These are phyloP conservation scores for Malassezia pachydermatis DNA, from an alignment of 1,284 basidiomycete genomes.

Conservation along the genomic window DNA sequence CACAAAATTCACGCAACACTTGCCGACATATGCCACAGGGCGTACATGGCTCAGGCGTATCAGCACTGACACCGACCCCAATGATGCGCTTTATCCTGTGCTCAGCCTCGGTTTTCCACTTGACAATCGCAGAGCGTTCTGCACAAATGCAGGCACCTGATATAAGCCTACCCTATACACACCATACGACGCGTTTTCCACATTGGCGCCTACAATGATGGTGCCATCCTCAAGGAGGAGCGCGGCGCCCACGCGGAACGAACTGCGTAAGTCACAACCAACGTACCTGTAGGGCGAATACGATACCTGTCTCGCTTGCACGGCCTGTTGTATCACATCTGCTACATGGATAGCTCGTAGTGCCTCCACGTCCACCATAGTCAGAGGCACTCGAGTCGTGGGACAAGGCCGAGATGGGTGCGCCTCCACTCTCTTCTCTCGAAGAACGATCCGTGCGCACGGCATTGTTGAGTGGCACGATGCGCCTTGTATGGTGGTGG, in stretches of 20 bases:
- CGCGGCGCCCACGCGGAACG: conserved; percentile 79
- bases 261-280: conserved; percentile 52
- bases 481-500: too few relatives aligned
- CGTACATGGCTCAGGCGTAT: conserved; percentile 30
- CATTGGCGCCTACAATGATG: conserved; percentile 70
- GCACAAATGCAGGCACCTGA: conserved; percentile 38
- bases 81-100: conserved; percentile 23
- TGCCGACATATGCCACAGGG: conserved; percentile 81
- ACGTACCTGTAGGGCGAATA: conserved; percentile 43
- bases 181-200: conserved; percentile 87
- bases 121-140: conserved; percentile 39
- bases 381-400: too few relatives aligned
- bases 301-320: conserved; percentile 31
- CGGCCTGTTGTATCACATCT: conserved; percentile 17
- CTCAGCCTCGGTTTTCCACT: conserved; percentile 22
- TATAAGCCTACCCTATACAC: conserved; percentile 19
- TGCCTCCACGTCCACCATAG: neutral
- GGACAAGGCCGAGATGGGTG: too few relatives aligned
- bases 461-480: too few relatives aligned
- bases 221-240: conserved; percentile 61
- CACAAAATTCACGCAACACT: conserved; percentile 76
- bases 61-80: conserved; percentile 33
- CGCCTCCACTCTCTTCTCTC: too few relatives aligned
- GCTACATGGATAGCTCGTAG: neutral
- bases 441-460: too few relatives aligned